Base-by-base conservation (phyloP, 305 asterid genomes). In the Fraxinus floribunda region DNA sequence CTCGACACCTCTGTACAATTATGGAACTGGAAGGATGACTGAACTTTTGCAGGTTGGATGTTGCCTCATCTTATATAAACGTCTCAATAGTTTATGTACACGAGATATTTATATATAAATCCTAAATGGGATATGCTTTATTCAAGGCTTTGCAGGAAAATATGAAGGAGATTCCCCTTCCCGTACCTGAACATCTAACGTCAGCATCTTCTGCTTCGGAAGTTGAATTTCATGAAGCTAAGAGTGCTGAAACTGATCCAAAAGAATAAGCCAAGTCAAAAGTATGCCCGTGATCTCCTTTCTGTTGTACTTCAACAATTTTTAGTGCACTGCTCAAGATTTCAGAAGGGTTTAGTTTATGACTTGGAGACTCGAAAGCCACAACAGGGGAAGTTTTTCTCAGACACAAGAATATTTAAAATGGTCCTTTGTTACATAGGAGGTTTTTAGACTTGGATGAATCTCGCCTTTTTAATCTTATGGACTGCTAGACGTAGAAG, bases 61-160 rank as follows among this genome's bases (percentile, higher is more conserved):
- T 76, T 44, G 76, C 35, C 15, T 20, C 20, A 49, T 36, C 24
- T 34, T 60, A 7, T 70, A 5, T 44, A 44, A 78, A 46, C 24
- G 24, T 38, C 38, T 13, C 20, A 32, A 35, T 4, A 62, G 7
- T 24, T 39, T 39, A 77, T 15, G 30, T 6, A 7, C 46, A 76
- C 46, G 44, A 52, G 39, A 15, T 22, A 41, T 78, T 5, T 10
- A 66, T 15, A 20, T 79, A 1, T 22, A 35, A 5, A 30, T 82
- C 36, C 85, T 85, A 36, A 72, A 74, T 16, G 9, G 16, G 26
- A 74, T 74, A 36, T 90, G 57, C 76, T 82, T 79, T 73, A 30
- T 84, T 86, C 66, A 82, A 96, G 99, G 98, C 97, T 83, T 87
- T 94, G 64, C 95, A 96, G 94, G 97, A 91, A 76, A 95, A 91